Conservation (phyloP, 139 green algal species). For the Picochlorum sp. region DNA sequence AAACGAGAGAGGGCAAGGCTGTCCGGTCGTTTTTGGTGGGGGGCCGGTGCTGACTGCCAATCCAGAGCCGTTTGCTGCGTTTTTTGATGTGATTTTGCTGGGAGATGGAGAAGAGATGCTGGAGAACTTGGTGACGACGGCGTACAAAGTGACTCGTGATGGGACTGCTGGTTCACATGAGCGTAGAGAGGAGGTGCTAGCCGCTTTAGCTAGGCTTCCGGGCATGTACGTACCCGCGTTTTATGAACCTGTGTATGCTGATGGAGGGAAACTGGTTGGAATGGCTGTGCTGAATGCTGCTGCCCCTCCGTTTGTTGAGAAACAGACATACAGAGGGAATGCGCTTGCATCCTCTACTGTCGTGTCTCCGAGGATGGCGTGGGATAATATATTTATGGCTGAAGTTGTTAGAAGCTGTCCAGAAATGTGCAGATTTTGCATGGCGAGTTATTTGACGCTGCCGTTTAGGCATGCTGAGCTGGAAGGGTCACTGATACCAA, state of each 20-base stretch:
- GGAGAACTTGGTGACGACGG: conserved; percentile 6
- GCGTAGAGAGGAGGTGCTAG: conserved; percentile 13
- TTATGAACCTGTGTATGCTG: conserved; percentile 11
- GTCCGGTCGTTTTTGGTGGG: conserved; percentile 32
- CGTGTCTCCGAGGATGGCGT: conserved; percentile 34
- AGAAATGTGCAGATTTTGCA: conserved; percentile 44
- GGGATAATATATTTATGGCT: conserved; percentile 48
- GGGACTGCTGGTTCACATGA: not conserved
- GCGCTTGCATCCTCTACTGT: conserved; percentile 32
- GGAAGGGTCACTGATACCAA: conserved; percentile 33
- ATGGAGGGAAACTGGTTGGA: not conserved
- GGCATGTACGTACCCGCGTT: conserved; percentile 21
- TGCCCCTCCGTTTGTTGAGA: conserved; percentile 20
- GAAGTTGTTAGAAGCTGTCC: conserved; percentile 37
- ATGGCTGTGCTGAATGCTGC: not conserved
- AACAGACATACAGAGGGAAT: conserved; percentile 38
- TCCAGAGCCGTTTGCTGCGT: conserved; percentile 24
- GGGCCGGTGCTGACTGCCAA: conserved; percentile 28
- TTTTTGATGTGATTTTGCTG: conserved; percentile 26
- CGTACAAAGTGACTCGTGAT: conserved; percentile 7
- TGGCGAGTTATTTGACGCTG: conserved; percentile 39
- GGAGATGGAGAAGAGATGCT: conserved; percentile 21
- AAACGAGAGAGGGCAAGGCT: conserved; percentile 4
- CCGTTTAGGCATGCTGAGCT: conserved; percentile 32
- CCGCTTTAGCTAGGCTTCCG: conserved; percentile 7